Evolutionary conservation across 2,329 filamentous ascomycete species (phyloP), one percentile per base, ranked within the genome.

Genomic region (Fusarium sp.): DNA sequence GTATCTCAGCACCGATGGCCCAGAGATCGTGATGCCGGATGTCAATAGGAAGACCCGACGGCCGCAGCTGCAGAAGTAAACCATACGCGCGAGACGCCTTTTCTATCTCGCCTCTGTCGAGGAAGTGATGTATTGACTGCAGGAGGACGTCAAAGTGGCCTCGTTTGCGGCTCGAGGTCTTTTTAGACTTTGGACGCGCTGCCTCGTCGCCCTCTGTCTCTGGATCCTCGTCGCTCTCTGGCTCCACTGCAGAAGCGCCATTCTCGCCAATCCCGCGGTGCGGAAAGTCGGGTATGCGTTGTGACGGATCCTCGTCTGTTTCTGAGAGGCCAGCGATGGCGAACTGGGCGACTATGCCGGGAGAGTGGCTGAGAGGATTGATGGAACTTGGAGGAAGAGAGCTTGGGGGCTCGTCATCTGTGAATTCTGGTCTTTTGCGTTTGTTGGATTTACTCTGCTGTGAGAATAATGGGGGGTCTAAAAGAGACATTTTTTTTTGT

Each of bases 1-100:
- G 80, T 21, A 98, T 88, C 80, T 97, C 94, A 3, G 93, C 93
- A 1, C 93, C 94, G 44, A 97, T 86, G 15, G 91, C 91, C 95
- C 94, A 98, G 69, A 92, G 86, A 36, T 88, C 87, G 73, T 90
- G 85, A 21, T 83, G 83, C 39, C 94, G 87, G 47, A 95, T 78
- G 76, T 97, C 93, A 21, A 94, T 83, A 8, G 81, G 80, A 47
- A 79, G 56, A 28, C 76, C 73, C 15, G 65, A 50, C 3, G 77
- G 76, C 11, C 76, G 74, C 46, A 88, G 85, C 49, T 91, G 87
- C 46, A 94, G 77, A 33, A 97, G 84, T 69, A 97, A 80, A 2
- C 89, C 91, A 84, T 93, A 95, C 1, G 92, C 92, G 62, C 92
- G 85, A 50, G 88, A 88, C 1, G 94, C 94, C 40, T 92, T 89